Base-by-base conservation (phyloP, 805 yeast species). In the Starmerella asiatica region DNA sequence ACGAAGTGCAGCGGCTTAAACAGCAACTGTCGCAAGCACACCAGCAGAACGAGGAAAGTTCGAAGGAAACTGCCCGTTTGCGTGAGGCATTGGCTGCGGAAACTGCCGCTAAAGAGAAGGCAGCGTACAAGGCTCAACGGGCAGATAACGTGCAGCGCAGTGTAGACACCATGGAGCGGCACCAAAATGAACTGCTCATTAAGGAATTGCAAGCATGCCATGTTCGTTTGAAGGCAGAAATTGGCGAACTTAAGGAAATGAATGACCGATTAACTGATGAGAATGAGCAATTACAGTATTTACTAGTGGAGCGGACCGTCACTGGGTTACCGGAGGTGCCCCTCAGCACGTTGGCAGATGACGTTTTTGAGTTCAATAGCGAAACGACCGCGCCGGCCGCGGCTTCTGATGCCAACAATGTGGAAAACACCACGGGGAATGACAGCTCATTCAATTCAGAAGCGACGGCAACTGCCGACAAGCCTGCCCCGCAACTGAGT, bases 181-280 rank as follows among this genome's bases (percentile, higher is more conserved):
- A 46, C 32, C 59, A 56, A 26, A 45, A 51, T 34, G 53, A 54
- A 33, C 46, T 54, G 38, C 52, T 57, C 17, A 37, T 56, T 14
- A 39, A 45, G 21, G 64, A 59, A 35, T 51, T 58, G 30, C 37
- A 50, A n/a, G 20, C 44, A 14, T 48, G 54, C 30, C 56, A 50
- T 28, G 53, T 48, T 16, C 36, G 46, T 35, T 40, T 56, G 26
- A 45, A 46, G 28, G 43, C 45, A n/a, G 61, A 58, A 45, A 24
- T 80, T 69, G 50, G 83, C 60, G 32, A 71, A 55, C 30, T 68
- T 67, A 32, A 81, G 62, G 28, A 86, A 63, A 38, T 76, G 79
- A 8, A 68, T 58, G 2, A 91, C 69, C 3, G 60, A 3, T 51
- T 59, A 7, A 45, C 44, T 37, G 59, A 57, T 36, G 62, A 58